Percentiles rank a stretch among this genome's conserved stretches.
Evolutionary conservation across 768 basidiomycete species (phyloP).

Genomic region (Auriscalpium vulgare): DNA sequence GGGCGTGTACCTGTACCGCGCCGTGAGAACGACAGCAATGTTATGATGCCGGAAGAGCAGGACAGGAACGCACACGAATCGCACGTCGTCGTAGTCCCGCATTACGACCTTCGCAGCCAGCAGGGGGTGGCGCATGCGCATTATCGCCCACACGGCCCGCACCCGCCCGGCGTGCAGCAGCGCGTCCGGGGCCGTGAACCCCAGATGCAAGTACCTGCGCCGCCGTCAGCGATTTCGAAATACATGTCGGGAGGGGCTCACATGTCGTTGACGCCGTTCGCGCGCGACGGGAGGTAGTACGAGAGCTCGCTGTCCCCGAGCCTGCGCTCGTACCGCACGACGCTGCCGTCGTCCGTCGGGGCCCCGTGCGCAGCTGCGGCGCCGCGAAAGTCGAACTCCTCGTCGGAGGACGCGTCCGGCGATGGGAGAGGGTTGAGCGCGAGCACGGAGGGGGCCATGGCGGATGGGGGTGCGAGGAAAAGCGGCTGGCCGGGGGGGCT

Average conservation of each 20-base stretch:
- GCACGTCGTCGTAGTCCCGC: constrained; percentile 53
- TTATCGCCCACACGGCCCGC: constrained; percentile 58
- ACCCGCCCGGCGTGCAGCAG: constrained; percentile 43
- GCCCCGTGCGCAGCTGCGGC: not conserved
- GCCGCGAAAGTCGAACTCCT: not conserved
- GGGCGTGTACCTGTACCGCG: constrained; percentile 33
- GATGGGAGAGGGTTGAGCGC: constrained; percentile 1
- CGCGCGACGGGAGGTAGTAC: constrained; percentile 75
- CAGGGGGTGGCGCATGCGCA: constrained; percentile 63
- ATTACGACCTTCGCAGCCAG: constrained; percentile 57
- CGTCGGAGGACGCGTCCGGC: constrained; percentile 1
- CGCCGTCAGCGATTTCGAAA: not conserved
- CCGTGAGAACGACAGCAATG: not conserved
- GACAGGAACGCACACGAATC: constrained; percentile 48
- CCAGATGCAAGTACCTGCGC: constrained; percentile 72
- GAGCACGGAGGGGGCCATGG: not conserved
- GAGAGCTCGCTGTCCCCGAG: constrained; percentile 73
- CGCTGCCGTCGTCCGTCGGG: not conserved
- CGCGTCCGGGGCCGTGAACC: constrained; percentile 41
- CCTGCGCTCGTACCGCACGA: constrained; percentile 35
- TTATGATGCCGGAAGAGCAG: not conserved
- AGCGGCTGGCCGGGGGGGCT: not conserved
- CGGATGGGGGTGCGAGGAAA: not conserved
- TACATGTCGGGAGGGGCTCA: constrained; percentile 25
- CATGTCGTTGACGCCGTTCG: constrained; percentile 84